These are phyloP conservation scores for Suhomyces chickasaworum DNA, from an alignment of 1,139 yeast species.

Conservation along the genomic window DNA sequence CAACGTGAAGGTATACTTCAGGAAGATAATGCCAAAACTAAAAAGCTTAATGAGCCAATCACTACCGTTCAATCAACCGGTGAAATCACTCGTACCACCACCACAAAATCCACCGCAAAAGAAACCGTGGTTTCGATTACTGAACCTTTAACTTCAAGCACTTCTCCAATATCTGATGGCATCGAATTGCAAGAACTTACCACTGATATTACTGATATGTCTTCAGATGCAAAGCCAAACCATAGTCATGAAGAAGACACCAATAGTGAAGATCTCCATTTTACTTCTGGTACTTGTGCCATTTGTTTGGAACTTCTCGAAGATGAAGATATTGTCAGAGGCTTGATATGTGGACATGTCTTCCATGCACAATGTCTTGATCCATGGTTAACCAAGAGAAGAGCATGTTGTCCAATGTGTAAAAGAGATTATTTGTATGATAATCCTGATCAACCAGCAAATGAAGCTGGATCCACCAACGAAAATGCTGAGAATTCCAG, in stretches of 20 bases:
- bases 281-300: constrained; percentile 76
- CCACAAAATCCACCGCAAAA: background rate
- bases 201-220: constrained; percentile 6
- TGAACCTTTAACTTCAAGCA: background rate
- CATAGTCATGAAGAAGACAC: constrained; percentile 4
- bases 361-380: constrained; percentile 80
- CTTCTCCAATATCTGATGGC: background rate
- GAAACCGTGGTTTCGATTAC: background rate
- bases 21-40: constrained; percentile 28
- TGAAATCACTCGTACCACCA: background rate
- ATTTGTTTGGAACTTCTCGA: constrained; percentile 72
- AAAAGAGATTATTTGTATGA: constrained; percentile 66
- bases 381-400: constrained; percentile 76
- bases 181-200: constrained; percentile 5
- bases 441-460: constrained; percentile 17
- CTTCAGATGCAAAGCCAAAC: constrained; percentile 1
- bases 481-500: constrained; percentile 8
- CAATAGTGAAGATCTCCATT: constrained; percentile 43
- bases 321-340: constrained; percentile 66
- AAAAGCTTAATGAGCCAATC: background rate
- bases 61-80: background rate
- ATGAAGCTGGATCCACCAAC: background rate
- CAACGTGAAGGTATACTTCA: constrained; percentile 37
- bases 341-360: constrained; percentile 80
- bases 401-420: constrained; percentile 87